A percentile compares a stretch with the other conserved stretches of the same genome.
Conservation (phyloP, 495 filamentous ascomycete genomes). For the Aspergillus asperescens region DNA sequence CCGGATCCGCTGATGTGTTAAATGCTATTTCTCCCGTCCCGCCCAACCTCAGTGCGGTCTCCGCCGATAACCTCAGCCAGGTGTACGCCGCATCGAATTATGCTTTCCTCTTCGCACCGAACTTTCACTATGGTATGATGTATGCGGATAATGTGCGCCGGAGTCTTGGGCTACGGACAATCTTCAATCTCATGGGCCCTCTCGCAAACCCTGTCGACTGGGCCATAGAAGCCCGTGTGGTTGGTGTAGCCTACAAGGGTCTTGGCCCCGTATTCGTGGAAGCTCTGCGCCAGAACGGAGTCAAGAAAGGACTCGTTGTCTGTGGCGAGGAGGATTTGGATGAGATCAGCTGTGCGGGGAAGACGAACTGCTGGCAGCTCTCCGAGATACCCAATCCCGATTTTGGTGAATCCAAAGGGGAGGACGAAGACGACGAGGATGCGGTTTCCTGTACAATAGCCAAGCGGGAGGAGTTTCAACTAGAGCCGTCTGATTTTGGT, state of each 20-base stretch:
- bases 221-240: constrained; percentile 77
- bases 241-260: constrained; percentile 82
- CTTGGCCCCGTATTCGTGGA: constrained; percentile 85
- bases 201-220: constrained; percentile 81
- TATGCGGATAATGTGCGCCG: constrained; percentile 77
- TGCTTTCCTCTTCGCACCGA: constrained; percentile 91
- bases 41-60: constrained; percentile 68
- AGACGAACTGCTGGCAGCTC: constrained; percentile 82
- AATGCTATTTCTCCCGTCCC: constrained; percentile 60
- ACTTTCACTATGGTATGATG: constrained; percentile 92
- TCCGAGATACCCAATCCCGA: constrained; percentile 48
- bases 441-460: constrained; percentile 40
- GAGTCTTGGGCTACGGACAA: constrained; percentile 82
- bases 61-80: constrained; percentile 56
- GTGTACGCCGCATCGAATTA: constrained; percentile 81
- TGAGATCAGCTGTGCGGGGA: constrained; percentile 84
- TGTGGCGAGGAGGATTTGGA: constrained; percentile 94
- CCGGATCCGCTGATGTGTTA: constrained; percentile 91
- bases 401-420: constrained; percentile 25
- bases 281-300: constrained; percentile 70
- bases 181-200: constrained; percentile 95
- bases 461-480: constrained; percentile 64
- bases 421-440: constrained; percentile 38
- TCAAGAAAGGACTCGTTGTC: constrained; percentile 79
- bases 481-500: constrained; percentile 81